phyloP scores from a whole-genome alignment of 139 green algal genomes.

The Dunaliella primolecta region DNA sequence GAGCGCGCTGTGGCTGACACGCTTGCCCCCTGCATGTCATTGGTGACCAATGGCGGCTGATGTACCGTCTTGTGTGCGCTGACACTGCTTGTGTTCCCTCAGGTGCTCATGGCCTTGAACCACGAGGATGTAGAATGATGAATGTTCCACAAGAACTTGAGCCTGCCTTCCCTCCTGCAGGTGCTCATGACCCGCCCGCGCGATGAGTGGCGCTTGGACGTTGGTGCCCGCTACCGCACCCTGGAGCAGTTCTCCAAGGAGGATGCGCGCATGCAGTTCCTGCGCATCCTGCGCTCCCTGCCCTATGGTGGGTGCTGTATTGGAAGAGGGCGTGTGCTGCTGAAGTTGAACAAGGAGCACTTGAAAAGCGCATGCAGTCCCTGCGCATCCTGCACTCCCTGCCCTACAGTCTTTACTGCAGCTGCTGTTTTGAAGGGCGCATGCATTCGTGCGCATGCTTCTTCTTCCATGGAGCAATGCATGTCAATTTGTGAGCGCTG shows the following conservation, averaged over 20 bases:
- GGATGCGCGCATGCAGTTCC: slow-evolving; percentile 85
- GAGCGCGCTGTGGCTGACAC: too few species aligned
- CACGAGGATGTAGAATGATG: too few species aligned
- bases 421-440: slow-evolving; percentile 84
- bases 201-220: slow-evolving; percentile 80
- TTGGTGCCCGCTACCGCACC: slow-evolving; percentile 71
- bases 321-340: too few species aligned
- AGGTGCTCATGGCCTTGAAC: too few species aligned
- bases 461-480: too few species aligned
- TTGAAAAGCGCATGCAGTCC: slow-evolving; percentile 88
- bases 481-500: too few species aligned
- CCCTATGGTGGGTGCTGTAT: slow-evolving; percentile 77
- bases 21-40: too few species aligned
- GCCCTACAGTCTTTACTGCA: slow-evolving; percentile 77
- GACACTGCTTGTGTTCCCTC: too few species aligned
- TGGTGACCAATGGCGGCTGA: too few species aligned
- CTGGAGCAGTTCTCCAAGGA: slow-evolving; percentile 85
- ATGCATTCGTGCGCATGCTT: slow-evolving; percentile 92
- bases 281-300: slow-evolving; percentile 91
- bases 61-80: too few species aligned
- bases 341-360: slow-evolving; percentile 84
- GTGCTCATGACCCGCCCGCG: slow-evolving; percentile 69
- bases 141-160: too few species aligned
- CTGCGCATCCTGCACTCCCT: slow-evolving; percentile 91
- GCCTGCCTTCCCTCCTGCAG: too few species aligned